phyloP scores from a whole-genome alignment of 2,329 filamentous ascomycete species.

The Pseudogymnoascus sp. region DNA sequence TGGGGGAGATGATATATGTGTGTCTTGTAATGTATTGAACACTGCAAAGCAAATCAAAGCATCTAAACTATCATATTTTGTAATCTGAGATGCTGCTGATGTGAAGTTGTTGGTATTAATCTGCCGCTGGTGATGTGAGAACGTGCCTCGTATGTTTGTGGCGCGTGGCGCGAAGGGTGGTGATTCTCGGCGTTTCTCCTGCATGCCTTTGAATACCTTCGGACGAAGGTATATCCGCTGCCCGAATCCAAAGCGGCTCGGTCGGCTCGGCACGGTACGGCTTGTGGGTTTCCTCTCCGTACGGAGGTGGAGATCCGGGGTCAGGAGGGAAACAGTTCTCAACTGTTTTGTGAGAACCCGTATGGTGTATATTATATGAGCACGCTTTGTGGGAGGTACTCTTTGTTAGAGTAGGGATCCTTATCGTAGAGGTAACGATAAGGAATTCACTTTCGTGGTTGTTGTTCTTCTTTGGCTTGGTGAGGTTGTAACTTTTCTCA shows the following conservation, averaged over 20 bases:
- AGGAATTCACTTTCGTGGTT: neutral
- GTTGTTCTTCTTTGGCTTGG: neutral
- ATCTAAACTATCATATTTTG: neutral
- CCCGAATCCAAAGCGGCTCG: neutral
- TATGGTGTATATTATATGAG: neutral
- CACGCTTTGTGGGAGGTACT: neutral
- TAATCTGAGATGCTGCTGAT: neutral
- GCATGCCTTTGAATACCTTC: neutral
- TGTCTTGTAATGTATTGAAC: slow-evolving; percentile 9
- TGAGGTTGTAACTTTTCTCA: neutral
- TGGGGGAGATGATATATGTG: neutral
- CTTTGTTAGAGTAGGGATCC: neutral
- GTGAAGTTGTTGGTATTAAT: neutral
- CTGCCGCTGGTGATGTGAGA: neutral
- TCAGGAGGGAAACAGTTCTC: neutral
- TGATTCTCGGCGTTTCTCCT: neutral
- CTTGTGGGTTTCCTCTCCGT: neutral
- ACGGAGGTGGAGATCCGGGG: neutral
- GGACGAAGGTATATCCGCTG: neutral
- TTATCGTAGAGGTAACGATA: neutral
- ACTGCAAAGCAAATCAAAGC: slow-evolving; percentile 4
- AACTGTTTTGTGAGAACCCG: neutral
- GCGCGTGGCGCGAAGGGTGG: neutral
- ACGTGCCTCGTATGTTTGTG: neutral
- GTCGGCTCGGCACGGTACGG: neutral